A percentile compares a stretch with the other conserved stretches of the same genome.
Evolutionary conservation across 2,329 filamentous ascomycete species (phyloP).

Genomic region (Colletotrichum sojae): DNA sequence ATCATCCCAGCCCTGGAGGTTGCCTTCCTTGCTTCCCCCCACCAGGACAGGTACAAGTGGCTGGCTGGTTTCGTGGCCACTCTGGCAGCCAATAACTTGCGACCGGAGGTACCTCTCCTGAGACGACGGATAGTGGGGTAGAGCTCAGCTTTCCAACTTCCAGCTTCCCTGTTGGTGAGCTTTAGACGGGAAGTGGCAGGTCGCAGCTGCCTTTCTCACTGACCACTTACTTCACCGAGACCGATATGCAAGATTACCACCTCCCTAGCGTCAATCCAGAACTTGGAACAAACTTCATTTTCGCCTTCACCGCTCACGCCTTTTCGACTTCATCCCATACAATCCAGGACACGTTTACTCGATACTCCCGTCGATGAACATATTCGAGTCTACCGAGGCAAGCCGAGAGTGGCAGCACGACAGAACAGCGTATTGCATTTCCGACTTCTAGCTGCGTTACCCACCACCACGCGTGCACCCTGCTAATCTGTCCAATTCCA

Average conservation of each 20-base stretch:
- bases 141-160: not conserved
- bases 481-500: not conserved
- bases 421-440: too few relatives aligned
- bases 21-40: too few relatives aligned
- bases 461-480: too few relatives aligned
- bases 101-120: not conserved
- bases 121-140: not conserved
- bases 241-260: conserved; percentile 5
- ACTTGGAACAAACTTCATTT: too few relatives aligned
- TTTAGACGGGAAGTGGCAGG: not conserved
- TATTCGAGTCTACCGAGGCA: not conserved
- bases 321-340: not conserved
- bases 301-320: conserved; percentile 23
- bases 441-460: too few relatives aligned
- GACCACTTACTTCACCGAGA: not conserved
- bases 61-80: not conserved
- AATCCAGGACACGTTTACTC: too few relatives aligned
- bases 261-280: conserved; percentile 11
- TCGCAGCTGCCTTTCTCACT: not conserved
- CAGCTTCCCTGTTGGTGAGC: not conserved
- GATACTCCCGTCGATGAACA: not conserved
- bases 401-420: too few relatives aligned
- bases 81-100: not conserved
- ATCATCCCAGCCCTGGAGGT: not conserved
- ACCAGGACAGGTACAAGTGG: not conserved